phyloP scores from a whole-genome alignment of 73 alveolate species.

The Tetrahymena malaccensis region DNA sequence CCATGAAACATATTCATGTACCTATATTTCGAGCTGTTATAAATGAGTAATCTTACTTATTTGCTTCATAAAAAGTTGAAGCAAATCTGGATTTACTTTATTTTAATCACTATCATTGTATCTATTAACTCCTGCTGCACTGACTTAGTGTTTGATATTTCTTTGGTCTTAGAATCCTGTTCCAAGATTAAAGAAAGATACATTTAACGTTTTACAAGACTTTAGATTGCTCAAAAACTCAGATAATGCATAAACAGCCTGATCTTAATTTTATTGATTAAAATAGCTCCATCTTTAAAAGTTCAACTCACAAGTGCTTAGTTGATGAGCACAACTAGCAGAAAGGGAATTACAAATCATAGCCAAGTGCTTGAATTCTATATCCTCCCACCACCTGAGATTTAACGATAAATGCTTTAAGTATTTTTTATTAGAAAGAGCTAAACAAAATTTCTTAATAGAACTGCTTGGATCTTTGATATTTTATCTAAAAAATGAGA shows the following conservation, averaged over 20 bases:
- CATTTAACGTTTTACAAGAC: neutral
- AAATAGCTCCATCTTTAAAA: neutral
- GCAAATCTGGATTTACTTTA: neutral
- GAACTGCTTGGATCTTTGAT: neutral
- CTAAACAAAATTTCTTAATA: neutral
- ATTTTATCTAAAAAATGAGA: neutral
- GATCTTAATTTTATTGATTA: neutral
- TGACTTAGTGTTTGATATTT: neutral
- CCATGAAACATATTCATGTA: neutral
- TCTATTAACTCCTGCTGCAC: neutral
- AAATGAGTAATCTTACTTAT: neutral
- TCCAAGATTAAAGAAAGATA: neutral
- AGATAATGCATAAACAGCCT: neutral
- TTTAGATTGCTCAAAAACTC: neutral
- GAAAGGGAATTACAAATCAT: neutral
- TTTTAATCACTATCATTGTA: neutral
- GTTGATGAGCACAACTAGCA: neutral
- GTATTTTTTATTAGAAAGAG: neutral
- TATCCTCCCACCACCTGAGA: neutral
- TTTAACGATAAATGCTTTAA: neutral
- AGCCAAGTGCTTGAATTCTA: neutral
- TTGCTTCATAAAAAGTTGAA: neutral
- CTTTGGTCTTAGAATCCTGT: neutral
- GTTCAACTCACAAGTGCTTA: neutral
- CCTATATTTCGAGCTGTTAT: neutral